phyloP scores from a whole-genome alignment of 352 stramenopile species.

The Phytopythium cucurbitacearum region DNA sequence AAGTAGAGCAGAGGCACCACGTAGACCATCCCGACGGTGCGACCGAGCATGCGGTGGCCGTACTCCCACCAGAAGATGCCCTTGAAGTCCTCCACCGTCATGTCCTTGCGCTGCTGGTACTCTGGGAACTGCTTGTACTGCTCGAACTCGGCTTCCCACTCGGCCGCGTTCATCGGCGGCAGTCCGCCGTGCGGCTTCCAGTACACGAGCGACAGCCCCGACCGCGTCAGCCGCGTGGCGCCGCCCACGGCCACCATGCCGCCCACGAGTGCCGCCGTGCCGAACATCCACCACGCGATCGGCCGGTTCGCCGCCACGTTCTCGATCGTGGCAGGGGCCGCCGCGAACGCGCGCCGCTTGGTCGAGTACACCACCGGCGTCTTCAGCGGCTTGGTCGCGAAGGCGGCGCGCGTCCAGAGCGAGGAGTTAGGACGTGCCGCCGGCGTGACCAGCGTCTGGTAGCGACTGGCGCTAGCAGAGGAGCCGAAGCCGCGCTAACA shows the following conservation, averaged over 20 bases:
- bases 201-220: slow-evolving; percentile 95
- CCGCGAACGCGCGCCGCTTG: slow-evolving; percentile 55
- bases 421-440: slow-evolving; percentile 23
- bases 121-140: slow-evolving; percentile 98
- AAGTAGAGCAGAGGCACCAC: slow-evolving; percentile 93
- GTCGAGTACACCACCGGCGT: slow-evolving; percentile 61
- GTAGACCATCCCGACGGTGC: slow-evolving; percentile 94
- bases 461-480: slow-evolving; percentile 22
- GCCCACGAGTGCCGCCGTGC: slow-evolving; percentile 91
- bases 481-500: slow-evolving; percentile 6
- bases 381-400: slow-evolving; percentile 23
- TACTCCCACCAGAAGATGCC: slow-evolving; percentile 96
- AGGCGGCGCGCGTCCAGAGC: slow-evolving; percentile 31
- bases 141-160: slow-evolving; percentile 97
- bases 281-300: slow-evolving; percentile 94
- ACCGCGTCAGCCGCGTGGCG: slow-evolving; percentile 96
- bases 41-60: slow-evolving; percentile 97
- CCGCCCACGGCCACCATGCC: slow-evolving; percentile 98
- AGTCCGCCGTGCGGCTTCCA: slow-evolving; percentile 95
- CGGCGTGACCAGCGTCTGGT: slow-evolving; percentile 60
- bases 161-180: slow-evolving; percentile 88
- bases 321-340: slow-evolving; percentile 61
- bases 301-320: slow-evolving; percentile 81
- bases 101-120: slow-evolving; percentile 94
- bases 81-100: slow-evolving; percentile 98